Evolutionary conservation across 2,329 filamentous ascomycete species (phyloP).

Genomic region (Diaporthe caulivora): DNA sequence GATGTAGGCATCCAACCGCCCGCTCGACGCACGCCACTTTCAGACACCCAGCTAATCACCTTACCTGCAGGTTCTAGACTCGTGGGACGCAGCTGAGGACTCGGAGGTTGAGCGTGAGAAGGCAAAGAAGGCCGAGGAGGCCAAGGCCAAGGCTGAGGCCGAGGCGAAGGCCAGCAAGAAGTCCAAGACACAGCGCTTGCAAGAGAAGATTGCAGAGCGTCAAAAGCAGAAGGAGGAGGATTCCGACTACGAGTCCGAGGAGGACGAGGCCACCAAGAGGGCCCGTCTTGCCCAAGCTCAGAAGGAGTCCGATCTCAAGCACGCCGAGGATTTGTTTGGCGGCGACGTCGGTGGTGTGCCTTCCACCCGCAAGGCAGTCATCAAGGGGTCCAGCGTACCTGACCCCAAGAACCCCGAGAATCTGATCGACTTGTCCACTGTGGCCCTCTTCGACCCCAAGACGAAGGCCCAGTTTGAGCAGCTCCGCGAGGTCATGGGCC

Average conservation of each 20-base stretch:
- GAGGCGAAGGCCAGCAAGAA: slow-evolving; percentile 93
- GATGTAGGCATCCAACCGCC: slow-evolving; percentile 69
- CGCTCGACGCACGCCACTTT: slow-evolving; percentile 36
- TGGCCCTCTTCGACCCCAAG: slow-evolving; percentile 89
- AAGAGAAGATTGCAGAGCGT: slow-evolving; percentile 78
- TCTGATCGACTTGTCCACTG: slow-evolving; percentile 82
- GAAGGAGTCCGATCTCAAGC: slow-evolving; percentile 87
- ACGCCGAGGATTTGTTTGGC: slow-evolving; percentile 90
- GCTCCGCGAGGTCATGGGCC: slow-evolving; percentile 82
- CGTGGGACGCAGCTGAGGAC: slow-evolving; percentile 97
- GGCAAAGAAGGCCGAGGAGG: slow-evolving; percentile 85
- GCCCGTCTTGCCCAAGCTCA: slow-evolving; percentile 83
- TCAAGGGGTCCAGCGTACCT: slow-evolving; percentile 73
- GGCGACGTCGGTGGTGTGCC: slow-evolving; percentile 78
- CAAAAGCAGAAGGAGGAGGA: slow-evolving; percentile 64
- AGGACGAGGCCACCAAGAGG: slow-evolving; percentile 79
- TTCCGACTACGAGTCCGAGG: slow-evolving; percentile 70
- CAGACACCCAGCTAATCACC: slow-evolving; percentile 30
- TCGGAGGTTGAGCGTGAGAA: slow-evolving; percentile 98
- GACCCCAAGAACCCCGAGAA: slow-evolving; percentile 81
- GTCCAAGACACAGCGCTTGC: slow-evolving; percentile 86
- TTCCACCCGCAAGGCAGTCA: slow-evolving; percentile 73
- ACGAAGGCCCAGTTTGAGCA: slow-evolving; percentile 89
- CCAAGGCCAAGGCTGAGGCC: slow-evolving; percentile 89
- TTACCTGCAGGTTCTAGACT: slow-evolving; percentile 81